Base-by-base conservation (phyloP, 2,329 filamentous ascomycete species). In the Xylogone sp. region DNA sequence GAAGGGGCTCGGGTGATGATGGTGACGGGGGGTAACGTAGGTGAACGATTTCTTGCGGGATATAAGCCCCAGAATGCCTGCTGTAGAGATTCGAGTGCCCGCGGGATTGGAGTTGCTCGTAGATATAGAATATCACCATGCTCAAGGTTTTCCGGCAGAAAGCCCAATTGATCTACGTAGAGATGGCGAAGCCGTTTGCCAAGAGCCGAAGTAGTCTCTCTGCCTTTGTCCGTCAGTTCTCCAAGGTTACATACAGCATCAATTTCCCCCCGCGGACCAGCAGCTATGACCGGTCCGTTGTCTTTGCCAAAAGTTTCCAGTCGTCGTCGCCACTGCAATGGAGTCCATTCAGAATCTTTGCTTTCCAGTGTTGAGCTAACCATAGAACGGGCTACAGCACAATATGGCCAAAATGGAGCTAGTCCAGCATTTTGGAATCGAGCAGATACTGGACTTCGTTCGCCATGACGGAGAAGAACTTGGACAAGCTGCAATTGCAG, bases 401-500 rank as follows among this genome's bases (percentile, higher is more conserved):
- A 99, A 71, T 97, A 97, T 1, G 94, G 90, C 94, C 94, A 99
- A 70, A 84, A 85, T 46, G 78, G 66, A 43, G 72, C 68, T n/a
- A 87, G 76, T 10, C 83, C 83, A 45, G 82, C 81, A 72, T 93
- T 94, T 65, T 88, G 82, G 68, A 99, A 97, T 39, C 94, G 87
- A n/a, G 88, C 79, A 52, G 84, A 88, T 22, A 97, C 88, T 22
- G 93, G 93, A 7, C 87, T 93, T 52, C 93, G 86, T 74, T 86
- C 82, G 71, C 88, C 88, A 71, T 92, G 88, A 52, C 88, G 85
- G 63, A 91, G 80, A 56, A 91, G 81, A 62, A 97, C 79, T 73
- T 99, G 94, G 46, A 97, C 94, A 54, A 94, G 83, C 67, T 94
- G 88, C 31, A 99, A 82, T 67, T 93, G 81, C 53, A 99, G 77